These are phyloP conservation scores for Yarrowia sp. DNA, from an alignment of 805 yeast genomes.

Conservation along the genomic window DNA sequence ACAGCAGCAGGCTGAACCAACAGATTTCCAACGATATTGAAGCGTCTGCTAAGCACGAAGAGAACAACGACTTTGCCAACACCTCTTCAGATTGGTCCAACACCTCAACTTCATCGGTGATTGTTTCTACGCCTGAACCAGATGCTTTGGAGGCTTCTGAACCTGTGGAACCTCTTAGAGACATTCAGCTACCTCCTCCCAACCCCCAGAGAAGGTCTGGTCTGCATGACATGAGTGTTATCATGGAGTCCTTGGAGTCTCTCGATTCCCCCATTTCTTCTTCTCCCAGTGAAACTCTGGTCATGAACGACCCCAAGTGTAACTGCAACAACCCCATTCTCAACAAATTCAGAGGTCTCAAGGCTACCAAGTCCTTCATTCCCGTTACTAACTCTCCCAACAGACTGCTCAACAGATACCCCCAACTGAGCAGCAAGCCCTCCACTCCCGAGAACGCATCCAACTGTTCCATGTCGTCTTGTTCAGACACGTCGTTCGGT, in stretches of 20 bases:
- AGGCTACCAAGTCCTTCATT: constrained; percentile 5
- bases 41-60: not conserved
- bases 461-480: not conserved
- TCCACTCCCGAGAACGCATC: not conserved
- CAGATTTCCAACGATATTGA: not conserved
- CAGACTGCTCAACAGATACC: constrained; percentile 21
- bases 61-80: not conserved
- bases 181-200: not conserved
- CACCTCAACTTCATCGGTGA: constrained; percentile 8
- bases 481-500: constrained; percentile 5
- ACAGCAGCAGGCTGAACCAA: constrained; percentile 5
- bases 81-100: constrained; percentile 14
- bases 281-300: not conserved
- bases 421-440: constrained; percentile 5
- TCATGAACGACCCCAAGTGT: not conserved
- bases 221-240: constrained; percentile 6
- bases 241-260: constrained; percentile 2
- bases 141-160: not conserved
- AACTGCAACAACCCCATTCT: not conserved
- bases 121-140: not conserved
- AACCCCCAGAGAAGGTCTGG: not conserved
- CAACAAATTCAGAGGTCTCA: constrained; percentile 8
- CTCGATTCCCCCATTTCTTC: not conserved
- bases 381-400: constrained; percentile 24
- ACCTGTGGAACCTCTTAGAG: not conserved